These are phyloP conservation scores for Tuber calosporum DNA, from an alignment of 495 filamentous ascomycete species.

Conservation along the genomic window DNA sequence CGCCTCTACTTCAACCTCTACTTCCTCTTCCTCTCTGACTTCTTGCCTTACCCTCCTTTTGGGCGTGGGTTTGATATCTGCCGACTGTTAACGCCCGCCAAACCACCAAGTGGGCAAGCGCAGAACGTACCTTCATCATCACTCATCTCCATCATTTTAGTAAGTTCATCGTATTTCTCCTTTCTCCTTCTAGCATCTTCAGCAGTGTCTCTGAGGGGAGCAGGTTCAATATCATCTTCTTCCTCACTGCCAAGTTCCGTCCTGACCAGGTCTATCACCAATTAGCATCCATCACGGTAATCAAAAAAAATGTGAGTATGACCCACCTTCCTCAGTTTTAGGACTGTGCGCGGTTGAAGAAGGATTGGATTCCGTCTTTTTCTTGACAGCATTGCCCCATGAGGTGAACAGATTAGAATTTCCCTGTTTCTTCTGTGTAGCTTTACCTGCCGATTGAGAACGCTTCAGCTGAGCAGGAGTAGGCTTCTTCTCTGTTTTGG, in stretches of 20 bases:
- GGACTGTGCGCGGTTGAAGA: conserved; percentile 39
- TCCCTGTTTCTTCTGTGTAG: conserved; percentile 32
- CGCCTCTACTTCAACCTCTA: background rate
- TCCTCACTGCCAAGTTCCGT: conserved; percentile 34
- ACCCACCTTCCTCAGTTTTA: conserved; percentile 25
- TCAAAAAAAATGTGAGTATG: background rate
- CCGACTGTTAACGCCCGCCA: conserved; percentile 29
- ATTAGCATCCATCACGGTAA: background rate
- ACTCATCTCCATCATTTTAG: conserved; percentile 66
- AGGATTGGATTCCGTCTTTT: conserved; percentile 25
- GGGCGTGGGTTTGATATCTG: conserved; percentile 43
- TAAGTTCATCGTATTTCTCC: conserved; percentile 50
- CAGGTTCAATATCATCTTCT: conserved; percentile 32
- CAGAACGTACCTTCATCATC: conserved; percentile 43
- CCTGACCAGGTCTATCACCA: conserved; percentile 14
- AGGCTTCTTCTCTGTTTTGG: conserved; percentile 40
- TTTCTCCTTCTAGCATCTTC: conserved; percentile 52
- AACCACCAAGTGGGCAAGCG: background rate
- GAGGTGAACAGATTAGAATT: conserved; percentile 31
- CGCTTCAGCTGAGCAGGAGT: conserved; percentile 5
- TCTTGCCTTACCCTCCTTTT: conserved; percentile 45
- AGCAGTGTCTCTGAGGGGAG: conserved; percentile 23
- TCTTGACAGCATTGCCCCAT: conserved; percentile 50
- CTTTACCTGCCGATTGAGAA: conserved; percentile 9
- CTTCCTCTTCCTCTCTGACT: conserved; percentile 18